Base-by-base conservation (phyloP, 306 rosid species). In the Gastrolobium villosum region DNA sequence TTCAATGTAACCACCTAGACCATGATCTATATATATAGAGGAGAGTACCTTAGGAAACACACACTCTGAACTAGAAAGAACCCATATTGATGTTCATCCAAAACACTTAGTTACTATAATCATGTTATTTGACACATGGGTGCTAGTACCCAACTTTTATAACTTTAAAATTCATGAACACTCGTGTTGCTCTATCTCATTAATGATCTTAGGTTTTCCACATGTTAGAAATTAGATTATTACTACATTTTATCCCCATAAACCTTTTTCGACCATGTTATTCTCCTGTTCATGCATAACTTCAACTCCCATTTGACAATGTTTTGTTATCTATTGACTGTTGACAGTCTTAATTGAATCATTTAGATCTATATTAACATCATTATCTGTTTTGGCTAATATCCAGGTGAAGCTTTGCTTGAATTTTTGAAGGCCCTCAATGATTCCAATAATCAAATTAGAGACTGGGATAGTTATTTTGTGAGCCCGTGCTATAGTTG, bases 401-500 rank as follows among this genome's bases (percentile, higher is more conserved):
- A 54, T 78, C 20, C 89, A 94, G 99, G 93, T 78, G 94, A 89
- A 76, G 98, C 99, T 49, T 75, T 95, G 84, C 36, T 82, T 41
- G 92, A 87, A 71, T 70, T 95, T 62, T 86, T 87, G 68, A 77
- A 2, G 62, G 79, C 65, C n/a, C 93, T 95, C 35, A 89, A 95
- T 70, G 96, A 92, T 88, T 83, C 97, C 50, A 81, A 81, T 41
- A 65, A 85, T 70, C 88, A 61, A 67, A 83, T 92, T 69, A 80
- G 68, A 49, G 97, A 91, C 52, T 95, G 99, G 99, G 78, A 91
- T 74, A 1, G 56, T 68, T 5, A 79, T 86, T 49, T 92, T 5
- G 99, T 92, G 64, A 95, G 94, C 84, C 99, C 99, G 1, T 95
- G 99, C 83, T 88, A 48, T 75, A 95, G 92, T 70, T 95, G 99